Evolutionary conservation across 1,284 basidiomycete species (phyloP), one percentile per base, ranked within the genome.

Genomic region (Cryptococcus wingfieldii): DNA sequence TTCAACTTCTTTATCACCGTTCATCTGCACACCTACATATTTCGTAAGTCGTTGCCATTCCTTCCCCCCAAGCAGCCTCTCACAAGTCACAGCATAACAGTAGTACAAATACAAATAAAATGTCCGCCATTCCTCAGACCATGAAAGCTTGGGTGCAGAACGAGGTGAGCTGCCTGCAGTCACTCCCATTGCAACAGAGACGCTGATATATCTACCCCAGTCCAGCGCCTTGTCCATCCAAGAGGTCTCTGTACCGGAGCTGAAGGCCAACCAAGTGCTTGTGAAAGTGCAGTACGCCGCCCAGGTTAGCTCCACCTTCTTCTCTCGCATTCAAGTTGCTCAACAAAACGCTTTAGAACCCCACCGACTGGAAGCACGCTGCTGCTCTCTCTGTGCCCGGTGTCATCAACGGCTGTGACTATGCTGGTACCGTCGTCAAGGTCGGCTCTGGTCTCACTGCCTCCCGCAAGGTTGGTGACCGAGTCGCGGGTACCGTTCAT

Each of bases 331-430:
- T 12, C 10, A n/a, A 37, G 13, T 16, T 14, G 25, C 18, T 27
- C 38, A 16, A 3, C 37, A 23, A 16, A 23, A 14, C 8, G 34
- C 53, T 28, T 50, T 37, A 69, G 62, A 71, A 74, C 61, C 70
- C 68, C 9, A 69, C 69, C n/a, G 71, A 76, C 67, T 71, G 72
- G 74, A 71, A 74, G 58, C 59, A 74, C 56, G 63, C 63, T 23
- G 60, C 63, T 14, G 64, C 54, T 50, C 46, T 71, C 47, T 61
- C 69, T 4, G 57, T 61, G 0, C 68, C 72, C 5, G 71, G 70
- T 31, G 59, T 67, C 13, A 69, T 75, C 45, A 68, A 79, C 51
- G 81, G 81, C 23, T 79, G 78, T 53, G 82, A 83, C 67, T 80
- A 78, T 56, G 68, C 74, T 16, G 82, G 81, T 12, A 68, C 64